A percentile compares a stretch with the other conserved stretches of the same genome.
These are phyloP conservation scores for Terana coerulea DNA, from an alignment of 768 basidiomycete genomes.

Conservation along the genomic window DNA sequence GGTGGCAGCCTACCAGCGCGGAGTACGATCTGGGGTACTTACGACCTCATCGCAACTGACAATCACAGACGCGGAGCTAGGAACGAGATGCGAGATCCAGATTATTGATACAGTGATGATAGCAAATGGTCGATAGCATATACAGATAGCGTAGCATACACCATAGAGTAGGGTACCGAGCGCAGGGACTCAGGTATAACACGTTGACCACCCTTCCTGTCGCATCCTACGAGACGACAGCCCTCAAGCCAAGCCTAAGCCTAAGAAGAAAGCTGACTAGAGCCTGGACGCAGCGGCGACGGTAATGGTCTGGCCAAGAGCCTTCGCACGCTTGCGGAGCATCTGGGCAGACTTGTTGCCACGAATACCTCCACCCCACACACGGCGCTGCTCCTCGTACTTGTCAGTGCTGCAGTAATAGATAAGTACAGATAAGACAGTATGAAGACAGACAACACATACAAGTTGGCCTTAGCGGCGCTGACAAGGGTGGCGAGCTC, in stretches of 20 bases:
- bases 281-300: conserved; percentile 62
- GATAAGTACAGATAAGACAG: background rate
- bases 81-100: background rate
- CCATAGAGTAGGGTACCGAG: background rate
- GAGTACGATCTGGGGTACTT: background rate
- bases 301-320: conserved; percentile 64
- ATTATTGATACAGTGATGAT: background rate
- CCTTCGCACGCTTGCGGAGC: conserved; percentile 93
- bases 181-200: background rate
- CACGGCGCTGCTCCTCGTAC: conserved; percentile 86
- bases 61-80: background rate
- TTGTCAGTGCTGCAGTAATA: conserved; percentile 68
- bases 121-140: conserved; percentile 5
- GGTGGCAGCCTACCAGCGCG: background rate
- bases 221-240: background rate
- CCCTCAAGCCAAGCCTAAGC: too few species aligned
- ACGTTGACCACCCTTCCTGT: background rate
- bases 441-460: conserved; percentile 32
- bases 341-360: conserved; percentile 93
- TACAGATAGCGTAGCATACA: conserved; percentile 7
- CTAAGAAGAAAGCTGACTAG: conserved; percentile 29
- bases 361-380: conserved; percentile 96
- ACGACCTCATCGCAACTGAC: background rate
- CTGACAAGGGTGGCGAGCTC: conserved; percentile 90
- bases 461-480: conserved; percentile 98